Conservation (phyloP, 192 early-diverging fungal genomes). For the Coemansia sp. region DNA sequence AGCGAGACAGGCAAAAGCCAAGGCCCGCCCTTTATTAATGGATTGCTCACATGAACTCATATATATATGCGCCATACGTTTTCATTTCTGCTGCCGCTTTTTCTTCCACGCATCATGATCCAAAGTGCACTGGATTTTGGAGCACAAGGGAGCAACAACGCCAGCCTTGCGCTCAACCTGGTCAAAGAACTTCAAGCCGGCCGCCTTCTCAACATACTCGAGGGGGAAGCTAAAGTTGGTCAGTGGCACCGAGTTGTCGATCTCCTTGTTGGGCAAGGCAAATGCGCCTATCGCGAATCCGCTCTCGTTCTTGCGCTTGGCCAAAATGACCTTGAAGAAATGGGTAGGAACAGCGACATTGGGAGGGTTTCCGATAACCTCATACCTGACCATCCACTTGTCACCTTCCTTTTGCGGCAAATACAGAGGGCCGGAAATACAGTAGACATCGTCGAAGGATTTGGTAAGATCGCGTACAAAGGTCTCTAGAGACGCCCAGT, state of each 20-base stretch:
- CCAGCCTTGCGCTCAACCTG: slow-evolving; percentile 48
- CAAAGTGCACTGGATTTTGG: slow-evolving; percentile 35
- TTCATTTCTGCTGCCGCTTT: background rate
- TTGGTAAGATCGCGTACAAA: slow-evolving; percentile 72
- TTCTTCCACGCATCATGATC: slow-evolving; percentile 45
- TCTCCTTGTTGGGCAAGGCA: slow-evolving; percentile 78
- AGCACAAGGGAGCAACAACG: slow-evolving; percentile 40
- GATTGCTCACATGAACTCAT: no score
- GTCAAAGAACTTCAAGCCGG: slow-evolving; percentile 71
- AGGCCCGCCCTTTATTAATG: no score
- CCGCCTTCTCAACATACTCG: slow-evolving; percentile 68
- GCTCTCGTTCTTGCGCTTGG: slow-evolving; percentile 52
- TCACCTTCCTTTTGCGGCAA: slow-evolving; percentile 74
- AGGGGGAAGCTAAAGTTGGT: slow-evolving; percentile 68
- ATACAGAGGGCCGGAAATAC: slow-evolving; percentile 85
- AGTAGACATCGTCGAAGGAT: slow-evolving; percentile 78
- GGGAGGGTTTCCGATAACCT: slow-evolving; percentile 85
- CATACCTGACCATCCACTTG: slow-evolving; percentile 77
- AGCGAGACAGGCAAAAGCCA: no score
- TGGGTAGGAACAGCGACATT: slow-evolving; percentile 90
- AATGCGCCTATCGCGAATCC: slow-evolving; percentile 65
- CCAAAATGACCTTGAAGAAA: slow-evolving; percentile 89
- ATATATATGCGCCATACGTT: no score
- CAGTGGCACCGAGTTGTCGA: slow-evolving; percentile 64
- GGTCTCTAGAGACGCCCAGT: slow-evolving; percentile 86